Conservation (phyloP, 139 green algal species). For the Volvox africanus region DNA sequence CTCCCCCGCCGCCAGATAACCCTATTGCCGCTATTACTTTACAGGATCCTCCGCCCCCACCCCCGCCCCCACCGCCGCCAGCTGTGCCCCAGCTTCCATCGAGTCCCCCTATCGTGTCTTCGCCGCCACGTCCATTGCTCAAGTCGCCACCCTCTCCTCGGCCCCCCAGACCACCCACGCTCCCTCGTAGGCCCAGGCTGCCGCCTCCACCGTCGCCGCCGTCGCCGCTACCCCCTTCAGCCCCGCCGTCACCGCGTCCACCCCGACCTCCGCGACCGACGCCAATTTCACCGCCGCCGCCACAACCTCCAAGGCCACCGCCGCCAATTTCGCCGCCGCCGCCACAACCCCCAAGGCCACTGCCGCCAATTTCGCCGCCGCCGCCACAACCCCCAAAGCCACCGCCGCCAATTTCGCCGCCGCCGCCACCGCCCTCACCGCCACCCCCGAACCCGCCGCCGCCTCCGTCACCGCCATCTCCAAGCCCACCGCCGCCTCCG, state of each 20-base stretch:
- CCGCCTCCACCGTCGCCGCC: background rate
- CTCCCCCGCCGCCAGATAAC: background rate
- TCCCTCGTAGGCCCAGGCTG: background rate
- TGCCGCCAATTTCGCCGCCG: too few relatives aligned
- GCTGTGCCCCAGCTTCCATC: background rate
- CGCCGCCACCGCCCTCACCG: background rate
- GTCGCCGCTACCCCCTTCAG: background rate
- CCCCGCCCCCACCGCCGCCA: background rate
- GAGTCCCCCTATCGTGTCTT: background rate
- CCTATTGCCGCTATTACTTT: background rate
- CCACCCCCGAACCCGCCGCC: too few relatives aligned
- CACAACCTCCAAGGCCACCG: background rate
- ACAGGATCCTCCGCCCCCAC: background rate
- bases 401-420: background rate
- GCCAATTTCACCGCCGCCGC: too few relatives aligned
- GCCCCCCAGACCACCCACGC: background rate
- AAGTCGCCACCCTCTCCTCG: background rate
- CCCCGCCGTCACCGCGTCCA: background rate
- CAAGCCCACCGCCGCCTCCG: too few relatives aligned
- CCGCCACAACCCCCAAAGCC: too few relatives aligned
- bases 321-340: too few relatives aligned
- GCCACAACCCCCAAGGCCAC: background rate
- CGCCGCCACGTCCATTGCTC: background rate
- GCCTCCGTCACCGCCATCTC: background rate
- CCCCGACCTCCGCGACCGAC: too few relatives aligned